These are phyloP conservation scores for Tricholoma flavovirens DNA, from an alignment of 768 basidiomycete species.

Conservation along the genomic window DNA sequence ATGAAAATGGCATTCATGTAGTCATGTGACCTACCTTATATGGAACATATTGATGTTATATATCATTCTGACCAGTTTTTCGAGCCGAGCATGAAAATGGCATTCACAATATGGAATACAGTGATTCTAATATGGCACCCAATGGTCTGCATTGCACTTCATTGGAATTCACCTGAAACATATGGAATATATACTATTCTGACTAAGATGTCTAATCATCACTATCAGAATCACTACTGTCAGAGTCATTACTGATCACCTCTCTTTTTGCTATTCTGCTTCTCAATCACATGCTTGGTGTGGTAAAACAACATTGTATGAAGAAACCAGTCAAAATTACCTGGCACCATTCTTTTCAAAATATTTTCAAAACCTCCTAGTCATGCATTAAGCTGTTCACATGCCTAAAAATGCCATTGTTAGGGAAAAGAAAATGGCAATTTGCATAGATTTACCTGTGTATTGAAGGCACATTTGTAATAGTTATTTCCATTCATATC, in stretches of 20 bases:
- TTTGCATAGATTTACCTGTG: neutral
- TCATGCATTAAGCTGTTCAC: slow-evolving; percentile 1
- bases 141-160: no score
- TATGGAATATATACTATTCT: neutral
- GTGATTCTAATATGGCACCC: no score
- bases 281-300: neutral
- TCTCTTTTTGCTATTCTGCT: neutral
- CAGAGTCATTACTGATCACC: no score
- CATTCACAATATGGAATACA: no score
- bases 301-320: slow-evolving; percentile 1
- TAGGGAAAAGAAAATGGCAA: no score
- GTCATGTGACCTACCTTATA: no score
- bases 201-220: slow-evolving; percentile 16
- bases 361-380: neutral
- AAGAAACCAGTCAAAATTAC: slow-evolving; percentile 1
- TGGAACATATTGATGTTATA: no score
- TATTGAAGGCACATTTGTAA: neutral
- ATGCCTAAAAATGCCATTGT: neutral
- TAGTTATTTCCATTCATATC: neutral
- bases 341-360: neutral
- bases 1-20: no score
- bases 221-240: no score
- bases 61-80: no score
- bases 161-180: no score
- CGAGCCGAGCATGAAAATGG: no score